Evolutionary conservation across 345 rosid species (phyloP), one percentile per base, ranked within the genome.

Genomic region (Geranium rotundifolium): DNA sequence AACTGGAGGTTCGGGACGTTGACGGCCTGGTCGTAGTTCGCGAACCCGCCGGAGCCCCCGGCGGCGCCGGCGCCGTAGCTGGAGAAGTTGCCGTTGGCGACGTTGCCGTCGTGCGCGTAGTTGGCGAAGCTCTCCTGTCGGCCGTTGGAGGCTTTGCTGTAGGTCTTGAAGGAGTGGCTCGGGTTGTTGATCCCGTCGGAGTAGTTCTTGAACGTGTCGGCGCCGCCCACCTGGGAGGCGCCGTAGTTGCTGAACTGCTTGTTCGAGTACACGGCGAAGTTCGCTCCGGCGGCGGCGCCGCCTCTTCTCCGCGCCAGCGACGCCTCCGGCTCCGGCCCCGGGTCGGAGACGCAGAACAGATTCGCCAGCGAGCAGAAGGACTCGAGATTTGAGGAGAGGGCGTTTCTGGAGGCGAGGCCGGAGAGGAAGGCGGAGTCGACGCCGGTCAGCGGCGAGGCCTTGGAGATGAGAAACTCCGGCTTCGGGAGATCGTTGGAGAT

Each of bases 131-230:
- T 4, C 52, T 70, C 73, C 0, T 69, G 56, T 12, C 66, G 77
- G 19, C 60, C 62, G 5, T 67, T 69, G 4, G 74, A 64, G 4
- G 63, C 67, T 0, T 31, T 14, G 74, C 71, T 74, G 70, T 74
- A 74, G 20, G 34, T 58, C 16, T 63, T 2, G 67, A 74, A 74
- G 10, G 71, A 63, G 68, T 67, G 71, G 50, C 59, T 4, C 5
- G 54, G 68, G 2, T 71, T 56, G 71, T 70, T 74, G 56, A 74
- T 18, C 34, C 71, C 74, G 57, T 66, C 49, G 41, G 77, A 74
- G 74, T 74, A 74, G 64, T 70, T 74, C 63, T 66, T 69, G 65
- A 74, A 74, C 14, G 77, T 69, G 71, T 74, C 77, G 39, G 18
- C 7, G 4, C 67, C 57, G 15, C 71, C 68, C 56, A 27, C 41